Conservation (phyloP, 202 grass and related monocot genomes). For the Musa balbisiana region DNA sequence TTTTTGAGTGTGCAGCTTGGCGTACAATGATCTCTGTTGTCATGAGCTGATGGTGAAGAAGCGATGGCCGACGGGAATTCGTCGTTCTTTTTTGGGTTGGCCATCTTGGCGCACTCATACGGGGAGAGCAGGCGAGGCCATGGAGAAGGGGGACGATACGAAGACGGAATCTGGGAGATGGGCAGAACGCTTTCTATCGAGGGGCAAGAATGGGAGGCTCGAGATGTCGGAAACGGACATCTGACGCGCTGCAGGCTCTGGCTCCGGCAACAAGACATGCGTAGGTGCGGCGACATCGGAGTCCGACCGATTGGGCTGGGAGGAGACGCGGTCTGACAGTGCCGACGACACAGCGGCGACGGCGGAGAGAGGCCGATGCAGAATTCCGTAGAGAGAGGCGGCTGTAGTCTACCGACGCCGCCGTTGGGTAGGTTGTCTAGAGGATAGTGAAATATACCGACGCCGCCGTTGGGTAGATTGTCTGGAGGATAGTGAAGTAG, state of each 20-base stretch:
- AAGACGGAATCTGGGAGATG: background rate
- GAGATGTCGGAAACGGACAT: conserved; percentile 12
- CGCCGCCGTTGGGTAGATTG: too few species aligned
- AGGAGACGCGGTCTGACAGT: conserved; percentile 37
- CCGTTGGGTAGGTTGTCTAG: too few species aligned
- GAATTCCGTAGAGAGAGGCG: conserved; percentile 44
- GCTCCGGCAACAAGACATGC: background rate
- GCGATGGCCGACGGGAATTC: conserved; percentile 13
- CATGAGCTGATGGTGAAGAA: conserved; percentile 32
- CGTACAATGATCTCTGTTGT: too few species aligned
- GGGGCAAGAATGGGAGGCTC: conserved; percentile 21
- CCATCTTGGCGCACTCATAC: conserved; percentile 58
- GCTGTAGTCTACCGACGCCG: too few species aligned
- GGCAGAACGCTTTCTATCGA: background rate
- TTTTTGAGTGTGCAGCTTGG: too few species aligned
- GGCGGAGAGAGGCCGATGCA: conserved; percentile 71
- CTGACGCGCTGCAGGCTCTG: background rate
- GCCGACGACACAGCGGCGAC: conserved; percentile 56
- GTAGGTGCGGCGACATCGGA: background rate
- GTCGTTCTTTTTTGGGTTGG: conserved; percentile 16
- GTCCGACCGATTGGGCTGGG: conserved; percentile 28
- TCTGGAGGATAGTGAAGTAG: too few species aligned
- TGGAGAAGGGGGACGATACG: conserved; percentile 16
- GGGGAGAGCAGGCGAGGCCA: conserved; percentile 35
- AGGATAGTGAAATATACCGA: too few species aligned